Evolutionary conservation across 192 early-diverging fungal species (phyloP).

Genomic region (Dispira simplex): DNA sequence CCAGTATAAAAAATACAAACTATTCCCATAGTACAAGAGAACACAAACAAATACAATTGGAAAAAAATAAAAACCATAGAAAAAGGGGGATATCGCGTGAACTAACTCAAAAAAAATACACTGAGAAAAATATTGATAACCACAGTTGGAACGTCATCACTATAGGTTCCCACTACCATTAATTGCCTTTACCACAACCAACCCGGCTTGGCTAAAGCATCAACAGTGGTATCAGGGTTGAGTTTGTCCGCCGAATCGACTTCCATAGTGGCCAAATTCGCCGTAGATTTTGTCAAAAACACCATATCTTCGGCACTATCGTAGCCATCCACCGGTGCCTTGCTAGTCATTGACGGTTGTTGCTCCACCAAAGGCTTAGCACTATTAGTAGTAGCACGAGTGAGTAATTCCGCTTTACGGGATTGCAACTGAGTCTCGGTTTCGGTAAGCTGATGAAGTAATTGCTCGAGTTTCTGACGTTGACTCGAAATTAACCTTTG

Average conservation of each 20-base stretch:
- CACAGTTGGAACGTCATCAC: too few species aligned
- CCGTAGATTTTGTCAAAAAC: background rate
- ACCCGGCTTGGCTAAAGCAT: background rate
- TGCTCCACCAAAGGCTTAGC: background rate
- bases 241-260: background rate
- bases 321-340: background rate
- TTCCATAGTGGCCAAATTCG: background rate
- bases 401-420: background rate
- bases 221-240: background rate
- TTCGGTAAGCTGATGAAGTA: background rate
- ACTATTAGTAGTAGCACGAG: background rate
- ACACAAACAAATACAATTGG: too few species aligned
- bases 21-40: too few species aligned
- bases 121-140: too few species aligned
- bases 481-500: background rate
- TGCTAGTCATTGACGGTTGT: background rate
- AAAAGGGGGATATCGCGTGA: too few species aligned
- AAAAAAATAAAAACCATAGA: too few species aligned
- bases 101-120: too few species aligned
- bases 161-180: too few species aligned
- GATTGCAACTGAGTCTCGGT: background rate
- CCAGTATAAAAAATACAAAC: too few species aligned
- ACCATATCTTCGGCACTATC: conserved; percentile 10
- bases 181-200: conserved; percentile 6
- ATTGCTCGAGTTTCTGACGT: background rate